A percentile compares a stretch with the other conserved stretches of the same genome.
Evolutionary conservation across 805 yeast genomes (phyloP).

Genomic region (Lipomyces yamadae): DNA sequence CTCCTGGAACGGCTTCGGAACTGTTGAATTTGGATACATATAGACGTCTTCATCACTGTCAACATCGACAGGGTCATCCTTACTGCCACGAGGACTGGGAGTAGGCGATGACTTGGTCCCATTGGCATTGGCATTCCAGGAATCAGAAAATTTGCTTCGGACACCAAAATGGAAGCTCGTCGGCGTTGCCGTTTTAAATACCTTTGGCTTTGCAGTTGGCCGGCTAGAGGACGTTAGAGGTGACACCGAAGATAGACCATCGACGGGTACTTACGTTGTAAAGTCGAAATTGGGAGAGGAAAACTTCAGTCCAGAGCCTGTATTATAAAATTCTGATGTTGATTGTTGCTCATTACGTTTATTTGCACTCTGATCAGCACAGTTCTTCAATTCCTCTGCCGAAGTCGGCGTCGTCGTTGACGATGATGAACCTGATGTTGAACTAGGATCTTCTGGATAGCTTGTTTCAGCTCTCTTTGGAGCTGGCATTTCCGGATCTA

Average conservation of each 20-base stretch:
- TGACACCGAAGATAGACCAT: neutral
- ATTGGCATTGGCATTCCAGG: neutral
- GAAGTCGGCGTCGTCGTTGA: neutral
- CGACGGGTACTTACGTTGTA: neutral
- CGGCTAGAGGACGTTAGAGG: neutral
- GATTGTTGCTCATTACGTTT: neutral
- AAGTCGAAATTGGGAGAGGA: neutral
- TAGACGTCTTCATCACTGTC: conserved; percentile 13
- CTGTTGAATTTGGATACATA: neutral
- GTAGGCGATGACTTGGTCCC: conserved; percentile 14
- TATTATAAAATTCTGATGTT: neutral
- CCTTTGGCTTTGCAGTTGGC: neutral
- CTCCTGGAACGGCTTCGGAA: conserved; percentile 22
- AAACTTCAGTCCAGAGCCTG: neutral
- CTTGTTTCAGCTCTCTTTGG: neutral
- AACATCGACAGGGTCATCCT: conserved; percentile 4
- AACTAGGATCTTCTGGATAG: neutral
- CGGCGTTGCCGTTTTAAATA: neutral
- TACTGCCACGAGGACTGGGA: conserved; percentile 11
- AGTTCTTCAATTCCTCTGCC: neutral
- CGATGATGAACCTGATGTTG: neutral
- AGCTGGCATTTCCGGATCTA: neutral
- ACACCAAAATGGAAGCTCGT: conserved; percentile 7
- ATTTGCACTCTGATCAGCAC: neutral
- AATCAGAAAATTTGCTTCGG: conserved; percentile 1